phyloP scores from a whole-genome alignment of 768 basidiomycete species.

The Lactifluus subvellereus region DNA sequence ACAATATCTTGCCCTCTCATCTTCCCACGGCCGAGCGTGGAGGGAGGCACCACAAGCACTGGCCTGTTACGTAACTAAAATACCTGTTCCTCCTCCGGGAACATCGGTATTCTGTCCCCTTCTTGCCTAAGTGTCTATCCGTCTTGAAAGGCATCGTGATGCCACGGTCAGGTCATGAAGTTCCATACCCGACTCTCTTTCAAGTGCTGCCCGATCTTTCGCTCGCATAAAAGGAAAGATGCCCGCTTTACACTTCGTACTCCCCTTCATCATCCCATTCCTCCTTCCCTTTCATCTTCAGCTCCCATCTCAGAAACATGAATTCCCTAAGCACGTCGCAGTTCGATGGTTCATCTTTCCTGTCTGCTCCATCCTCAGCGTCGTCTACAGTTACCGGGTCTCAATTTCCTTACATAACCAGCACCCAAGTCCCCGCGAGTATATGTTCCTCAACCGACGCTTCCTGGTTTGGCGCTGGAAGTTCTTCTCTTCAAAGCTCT shows the following conservation, averaged over 20 bases:
- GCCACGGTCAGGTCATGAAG: neutral
- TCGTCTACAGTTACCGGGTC: neutral
- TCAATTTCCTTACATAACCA: neutral
- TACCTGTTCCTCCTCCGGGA: neutral
- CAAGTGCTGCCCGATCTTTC: conserved; percentile 2
- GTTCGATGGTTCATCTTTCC: neutral
- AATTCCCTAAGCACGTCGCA: neutral
- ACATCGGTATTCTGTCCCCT: neutral
- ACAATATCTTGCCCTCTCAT: neutral
- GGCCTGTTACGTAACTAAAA: neutral
- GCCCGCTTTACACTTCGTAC: neutral
- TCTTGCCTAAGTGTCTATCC: neutral
- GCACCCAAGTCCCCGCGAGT: neutral
- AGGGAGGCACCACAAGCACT: neutral
- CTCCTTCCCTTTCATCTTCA: neutral
- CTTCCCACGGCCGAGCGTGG: neutral
- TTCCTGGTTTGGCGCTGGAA: neutral
- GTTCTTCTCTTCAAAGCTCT: neutral
- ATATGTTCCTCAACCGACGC: neutral
- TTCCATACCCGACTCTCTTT: conserved; percentile 15
- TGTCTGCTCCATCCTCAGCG: neutral
- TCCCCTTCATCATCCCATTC: neutral
- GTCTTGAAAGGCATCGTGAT: neutral
- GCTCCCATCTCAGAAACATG: neutral
- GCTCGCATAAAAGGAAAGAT: conserved; percentile 1